Evolutionary conservation across 2,329 filamentous ascomycete species (phyloP), one percentile per base, ranked within the genome.

Genomic region (Cladosporium sp.): DNA sequence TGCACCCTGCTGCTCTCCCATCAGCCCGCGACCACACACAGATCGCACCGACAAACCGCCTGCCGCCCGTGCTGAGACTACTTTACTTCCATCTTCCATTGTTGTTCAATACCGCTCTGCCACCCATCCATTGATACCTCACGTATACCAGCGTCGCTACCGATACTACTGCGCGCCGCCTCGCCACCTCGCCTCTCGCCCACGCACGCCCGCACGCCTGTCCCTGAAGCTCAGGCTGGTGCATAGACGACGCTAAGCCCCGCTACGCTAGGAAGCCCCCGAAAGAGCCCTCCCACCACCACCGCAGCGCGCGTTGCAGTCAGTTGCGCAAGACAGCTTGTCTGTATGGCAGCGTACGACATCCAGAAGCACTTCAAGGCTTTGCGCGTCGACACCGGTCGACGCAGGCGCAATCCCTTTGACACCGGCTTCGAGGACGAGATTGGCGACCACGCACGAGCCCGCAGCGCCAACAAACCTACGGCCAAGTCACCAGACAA

Each of bases 341-440:
- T 39, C 26, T 59, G 64, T 63, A 76, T 76, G 74, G 74, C 74
- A 57, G 73, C 72, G 59, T 66, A 67, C 67, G 67, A 74, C 58
- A 75, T 76, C 63, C 65, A 74, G 65, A 70, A 71, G 58, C 73
- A 75, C 56, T 74, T 76, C 66, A 71, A 72, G 61, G 71, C 72
- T 49, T 68, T 76, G 32, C 70, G 74, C 43, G 73, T 72, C 34
- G 70, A 75, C 48, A 73, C 73, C n/a, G 73, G 69, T 60, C 68
- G 72, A 28, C 70, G 71, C 21, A 68, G 68, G 61, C 67, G 72
- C 63, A 71, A 75, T 54, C 74, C 74, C 39, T 76, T 75, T 59
- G 73, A 72, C 21, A 72, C 72, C 25, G 71, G 72, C 67, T 75
- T 75, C 67, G 73, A 75, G 67, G 73, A 75, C 72, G 51, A 54